Conservation (phyloP, 1,284 basidiomycete species). For the Microbotryum intermedium region DNA sequence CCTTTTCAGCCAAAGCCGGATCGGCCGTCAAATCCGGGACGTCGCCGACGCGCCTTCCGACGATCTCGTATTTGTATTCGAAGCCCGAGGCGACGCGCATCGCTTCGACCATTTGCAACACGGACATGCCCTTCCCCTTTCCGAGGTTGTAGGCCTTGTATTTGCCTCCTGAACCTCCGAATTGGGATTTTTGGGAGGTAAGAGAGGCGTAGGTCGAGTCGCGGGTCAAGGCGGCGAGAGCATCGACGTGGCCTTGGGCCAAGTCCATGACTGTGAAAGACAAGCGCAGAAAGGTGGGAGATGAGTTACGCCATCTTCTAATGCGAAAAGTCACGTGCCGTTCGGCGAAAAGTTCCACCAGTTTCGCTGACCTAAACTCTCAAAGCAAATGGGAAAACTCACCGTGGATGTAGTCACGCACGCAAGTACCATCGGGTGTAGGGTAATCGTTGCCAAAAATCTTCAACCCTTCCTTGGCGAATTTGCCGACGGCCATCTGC, state of each 20-base stretch:
- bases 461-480: constrained; percentile 69
- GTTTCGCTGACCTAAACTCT: too few species aligned
- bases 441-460: constrained; percentile 99
- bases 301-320: background rate
- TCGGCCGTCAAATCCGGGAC: constrained; percentile 96
- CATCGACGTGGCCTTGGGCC: constrained; percentile 83
- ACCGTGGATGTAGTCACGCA: constrained; percentile 89
- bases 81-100: constrained; percentile 88
- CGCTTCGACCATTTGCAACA: constrained; percentile 87
- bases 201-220: constrained; percentile 47
- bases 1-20: constrained; percentile 80
- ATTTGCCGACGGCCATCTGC: constrained; percentile 89
- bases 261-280: constrained; percentile 67
- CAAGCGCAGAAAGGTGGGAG: background rate
- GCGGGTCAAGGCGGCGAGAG: constrained; percentile 72
- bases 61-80: constrained; percentile 79
- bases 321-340: background rate
- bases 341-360: too few species aligned
- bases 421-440: constrained; percentile 90
- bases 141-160: constrained; percentile 97
- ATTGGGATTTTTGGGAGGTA: constrained; percentile 39
- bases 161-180: constrained; percentile 45
- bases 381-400: background rate
- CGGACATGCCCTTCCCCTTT: constrained; percentile 83
- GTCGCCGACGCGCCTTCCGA: constrained; percentile 83